Evolutionary conservation across 106 monocot species (phyloP).

Genomic region (Vanilla planifolia): DNA sequence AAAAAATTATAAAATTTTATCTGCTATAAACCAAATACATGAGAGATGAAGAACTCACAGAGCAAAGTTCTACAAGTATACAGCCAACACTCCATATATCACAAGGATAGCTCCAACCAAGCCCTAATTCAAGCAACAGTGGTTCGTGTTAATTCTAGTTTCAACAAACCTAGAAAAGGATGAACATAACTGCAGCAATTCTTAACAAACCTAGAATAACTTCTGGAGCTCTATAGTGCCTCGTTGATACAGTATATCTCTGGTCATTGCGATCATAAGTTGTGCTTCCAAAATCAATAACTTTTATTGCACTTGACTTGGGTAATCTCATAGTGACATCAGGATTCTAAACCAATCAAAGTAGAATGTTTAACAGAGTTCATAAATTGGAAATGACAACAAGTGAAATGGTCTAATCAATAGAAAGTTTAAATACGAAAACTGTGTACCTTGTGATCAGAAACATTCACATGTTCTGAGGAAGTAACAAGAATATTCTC

Average conservation of each 20-base stretch:
- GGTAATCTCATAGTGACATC: slow-evolving; percentile 28
- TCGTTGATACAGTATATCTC: slow-evolving; percentile 73
- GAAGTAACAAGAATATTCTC: slow-evolving; percentile 82
- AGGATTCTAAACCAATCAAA: neutral
- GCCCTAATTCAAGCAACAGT: slow-evolving; percentile 26
- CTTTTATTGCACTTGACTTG: slow-evolving; percentile 84
- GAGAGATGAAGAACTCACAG: slow-evolving; percentile 20
- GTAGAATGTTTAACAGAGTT: neutral
- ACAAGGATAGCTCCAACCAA: slow-evolving; percentile 68
- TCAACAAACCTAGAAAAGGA: neutral
- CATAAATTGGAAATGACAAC: neutral
- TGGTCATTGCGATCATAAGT: slow-evolving; percentile 53
- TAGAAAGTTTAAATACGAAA: too few relatives aligned
- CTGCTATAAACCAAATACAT: neutral
- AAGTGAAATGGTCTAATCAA: neutral
- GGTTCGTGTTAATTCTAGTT: too few relatives aligned
- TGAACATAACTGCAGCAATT: neutral
- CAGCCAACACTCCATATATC: slow-evolving; percentile 80
- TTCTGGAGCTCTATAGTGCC: slow-evolving; percentile 94
- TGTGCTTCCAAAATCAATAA: slow-evolving; percentile 98
- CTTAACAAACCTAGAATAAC: slow-evolving; percentile 62
- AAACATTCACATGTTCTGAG: slow-evolving; percentile 54
- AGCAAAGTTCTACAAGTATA: slow-evolving; percentile 67
- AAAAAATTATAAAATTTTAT: neutral
- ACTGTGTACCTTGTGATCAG: slow-evolving; percentile 52